Percentiles rank a stretch among this genome's conserved stretches.
Conservation (phyloP, 257 asterid species). For the Solanum lycopersicoides region DNA sequence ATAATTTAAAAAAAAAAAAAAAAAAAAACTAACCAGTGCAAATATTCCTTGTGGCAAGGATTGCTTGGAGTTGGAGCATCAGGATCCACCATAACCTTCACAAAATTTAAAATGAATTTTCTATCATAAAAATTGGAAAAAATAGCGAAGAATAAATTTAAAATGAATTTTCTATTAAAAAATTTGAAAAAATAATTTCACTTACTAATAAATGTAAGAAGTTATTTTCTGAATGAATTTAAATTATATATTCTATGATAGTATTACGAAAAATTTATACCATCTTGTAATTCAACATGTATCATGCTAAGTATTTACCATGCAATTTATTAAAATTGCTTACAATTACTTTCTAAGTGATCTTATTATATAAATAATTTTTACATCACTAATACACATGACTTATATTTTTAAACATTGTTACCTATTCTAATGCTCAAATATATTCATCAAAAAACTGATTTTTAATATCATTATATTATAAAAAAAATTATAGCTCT, state of each 20-base stretch:
- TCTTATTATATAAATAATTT: neutral
- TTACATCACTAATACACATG: neutral
- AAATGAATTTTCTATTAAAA: no score
- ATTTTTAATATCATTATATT: neutral
- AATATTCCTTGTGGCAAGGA: constrained; percentile 43
- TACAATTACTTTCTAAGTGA: neutral
- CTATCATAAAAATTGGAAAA: no score
- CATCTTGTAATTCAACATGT: neutral
- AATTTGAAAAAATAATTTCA: neutral
- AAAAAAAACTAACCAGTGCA: constrained; percentile 35
- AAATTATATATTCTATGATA: no score
- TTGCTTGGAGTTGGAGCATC: constrained; percentile 70
- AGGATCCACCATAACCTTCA: constrained; percentile 57
- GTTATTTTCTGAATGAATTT: no score
- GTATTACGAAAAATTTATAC: neutral
- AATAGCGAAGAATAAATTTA: no score
- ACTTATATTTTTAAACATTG: neutral
- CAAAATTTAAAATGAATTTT: no score
- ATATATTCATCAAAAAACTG: neutral
- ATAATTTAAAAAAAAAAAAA: neutral
- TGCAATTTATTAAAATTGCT: neutral
- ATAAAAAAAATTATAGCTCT: no score
- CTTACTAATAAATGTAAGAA: no score
- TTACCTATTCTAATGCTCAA: neutral
- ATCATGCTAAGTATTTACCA: neutral